Evolutionary conservation across 2,329 filamentous ascomycete species (phyloP).

Genomic region (Fusarium floridanum): DNA sequence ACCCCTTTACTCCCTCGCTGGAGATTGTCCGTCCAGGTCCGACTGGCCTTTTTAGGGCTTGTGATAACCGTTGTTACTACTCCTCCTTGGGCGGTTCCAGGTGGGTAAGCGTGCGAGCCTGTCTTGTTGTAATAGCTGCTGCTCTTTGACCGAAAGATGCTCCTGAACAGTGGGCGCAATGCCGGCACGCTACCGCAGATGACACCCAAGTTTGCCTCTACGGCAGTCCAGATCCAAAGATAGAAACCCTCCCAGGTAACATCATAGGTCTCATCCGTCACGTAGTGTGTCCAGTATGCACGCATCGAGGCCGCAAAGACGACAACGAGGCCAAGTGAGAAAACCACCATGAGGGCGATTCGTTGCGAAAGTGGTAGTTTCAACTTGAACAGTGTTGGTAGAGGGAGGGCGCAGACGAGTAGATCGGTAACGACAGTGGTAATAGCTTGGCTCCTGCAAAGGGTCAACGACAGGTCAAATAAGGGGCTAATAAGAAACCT

Average conservation of each 20-base stretch:
- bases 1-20: conserved; percentile 40
- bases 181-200: conserved; percentile 57
- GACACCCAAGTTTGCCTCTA: conserved; percentile 57
- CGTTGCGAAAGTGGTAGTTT: conserved; percentile 51
- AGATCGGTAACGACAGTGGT: conserved; percentile 52
- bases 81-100: conserved; percentile 33
- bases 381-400: conserved; percentile 51
- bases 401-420: conserved; percentile 53
- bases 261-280: conserved; percentile 54
- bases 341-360: conserved; percentile 52
- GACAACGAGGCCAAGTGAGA: conserved; percentile 54
- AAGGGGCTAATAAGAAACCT: conserved; percentile 8
- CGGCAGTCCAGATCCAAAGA: conserved; percentile 58
- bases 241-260: conserved; percentile 57
- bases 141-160: conserved; percentile 42
- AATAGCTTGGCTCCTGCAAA: conserved; percentile 48
- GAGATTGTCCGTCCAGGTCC: conserved; percentile 38
- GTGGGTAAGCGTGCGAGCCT: conserved; percentile 34
- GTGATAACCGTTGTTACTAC: conserved; percentile 33
- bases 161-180: conserved; percentile 46
- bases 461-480: background rate
- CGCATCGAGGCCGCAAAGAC: conserved; percentile 54
- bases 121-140: conserved; percentile 43
- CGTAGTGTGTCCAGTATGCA: conserved; percentile 53
- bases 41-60: conserved; percentile 24